Percentiles rank a stretch among this genome's conserved stretches.
phyloP scores from a whole-genome alignment of 192 early-diverging fungal species.

The Rhizoclosmatium sp. region DNA sequence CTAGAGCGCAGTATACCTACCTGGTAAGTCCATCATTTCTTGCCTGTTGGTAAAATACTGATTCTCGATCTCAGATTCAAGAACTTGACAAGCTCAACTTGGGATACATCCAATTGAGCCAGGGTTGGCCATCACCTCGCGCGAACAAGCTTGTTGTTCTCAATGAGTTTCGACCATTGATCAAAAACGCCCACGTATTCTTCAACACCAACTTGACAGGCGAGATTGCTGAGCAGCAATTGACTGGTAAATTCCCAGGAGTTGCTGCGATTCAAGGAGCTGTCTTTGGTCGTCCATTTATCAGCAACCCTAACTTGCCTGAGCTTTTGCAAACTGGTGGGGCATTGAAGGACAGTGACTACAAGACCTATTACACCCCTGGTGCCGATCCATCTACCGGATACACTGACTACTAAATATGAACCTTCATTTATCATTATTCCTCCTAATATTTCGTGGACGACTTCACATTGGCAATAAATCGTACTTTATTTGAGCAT shows the following conservation, averaged over 20 bases:
- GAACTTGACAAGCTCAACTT: constrained; percentile 30
- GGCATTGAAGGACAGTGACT: constrained; percentile 6
- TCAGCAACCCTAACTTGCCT: constrained; percentile 21
- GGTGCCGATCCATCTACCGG: not conserved
- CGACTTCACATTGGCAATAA: too few relatives aligned
- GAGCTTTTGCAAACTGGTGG: constrained; percentile 2
- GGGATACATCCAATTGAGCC: constrained; percentile 28
- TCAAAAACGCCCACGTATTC: constrained; percentile 22
- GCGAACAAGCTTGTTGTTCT: constrained; percentile 17
- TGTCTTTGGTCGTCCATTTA: constrained; percentile 17
- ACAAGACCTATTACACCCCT: not conserved
- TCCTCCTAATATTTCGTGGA: too few relatives aligned
- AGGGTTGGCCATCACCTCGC: not conserved
- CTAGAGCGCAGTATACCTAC: constrained; percentile 38
- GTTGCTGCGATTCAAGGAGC: constrained; percentile 17
- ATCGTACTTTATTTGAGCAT: too few relatives aligned
- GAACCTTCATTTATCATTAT: too few relatives aligned
- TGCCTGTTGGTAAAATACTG: not conserved
- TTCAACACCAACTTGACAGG: constrained; percentile 5
- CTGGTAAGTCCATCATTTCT: constrained; percentile 15
- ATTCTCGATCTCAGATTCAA: constrained; percentile 8
- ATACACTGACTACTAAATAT: constrained; percentile 12
- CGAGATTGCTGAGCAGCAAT: constrained; percentile 1
- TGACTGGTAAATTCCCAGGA: not conserved
- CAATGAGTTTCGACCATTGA: constrained; percentile 9